Conservation (phyloP, 208 protist species). For the Leishmania gerbilli region DNA sequence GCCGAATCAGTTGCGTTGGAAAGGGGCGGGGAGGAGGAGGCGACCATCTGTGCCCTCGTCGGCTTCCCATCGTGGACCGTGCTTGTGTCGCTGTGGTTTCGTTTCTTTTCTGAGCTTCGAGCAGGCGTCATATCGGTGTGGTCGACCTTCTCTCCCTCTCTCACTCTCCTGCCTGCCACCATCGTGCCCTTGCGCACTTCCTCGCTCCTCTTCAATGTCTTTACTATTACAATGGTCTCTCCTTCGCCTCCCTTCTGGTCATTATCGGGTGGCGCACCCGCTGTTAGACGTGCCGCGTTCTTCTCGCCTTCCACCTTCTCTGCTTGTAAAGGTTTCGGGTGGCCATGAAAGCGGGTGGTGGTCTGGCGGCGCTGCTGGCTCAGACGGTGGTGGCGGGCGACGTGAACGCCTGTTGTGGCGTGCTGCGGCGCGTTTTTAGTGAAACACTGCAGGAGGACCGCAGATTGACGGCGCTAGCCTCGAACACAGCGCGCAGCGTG, state of each 20-base stretch:
- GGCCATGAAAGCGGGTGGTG: slow-evolving; percentile 41
- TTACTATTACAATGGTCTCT: background rate
- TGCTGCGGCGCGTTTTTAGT: slow-evolving; percentile 72
- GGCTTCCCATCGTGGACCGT: background rate
- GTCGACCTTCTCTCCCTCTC: background rate
- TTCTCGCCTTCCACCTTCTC: background rate
- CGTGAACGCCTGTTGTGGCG: slow-evolving; percentile 84
- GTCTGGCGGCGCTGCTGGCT: slow-evolving; percentile 50
- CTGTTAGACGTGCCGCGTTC: background rate
- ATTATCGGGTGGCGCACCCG: background rate
- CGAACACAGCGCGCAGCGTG: background rate
- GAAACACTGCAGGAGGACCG: slow-evolving; percentile 34
- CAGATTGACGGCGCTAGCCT: background rate
- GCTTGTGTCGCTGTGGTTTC: background rate
- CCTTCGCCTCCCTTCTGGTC: background rate
- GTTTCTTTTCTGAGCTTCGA: background rate
- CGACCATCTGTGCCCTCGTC: background rate
- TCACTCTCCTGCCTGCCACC: background rate
- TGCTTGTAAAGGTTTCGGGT: background rate
- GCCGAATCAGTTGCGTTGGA: background rate
- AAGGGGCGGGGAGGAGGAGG: background rate
- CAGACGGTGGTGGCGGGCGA: slow-evolving; percentile 57
- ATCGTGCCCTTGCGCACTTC: background rate
- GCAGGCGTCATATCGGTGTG: background rate
- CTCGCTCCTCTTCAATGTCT: background rate